Base-by-base conservation (phyloP, 495 filamentous ascomycete genomes). In the Lasiosphaeria ovina region DNA sequence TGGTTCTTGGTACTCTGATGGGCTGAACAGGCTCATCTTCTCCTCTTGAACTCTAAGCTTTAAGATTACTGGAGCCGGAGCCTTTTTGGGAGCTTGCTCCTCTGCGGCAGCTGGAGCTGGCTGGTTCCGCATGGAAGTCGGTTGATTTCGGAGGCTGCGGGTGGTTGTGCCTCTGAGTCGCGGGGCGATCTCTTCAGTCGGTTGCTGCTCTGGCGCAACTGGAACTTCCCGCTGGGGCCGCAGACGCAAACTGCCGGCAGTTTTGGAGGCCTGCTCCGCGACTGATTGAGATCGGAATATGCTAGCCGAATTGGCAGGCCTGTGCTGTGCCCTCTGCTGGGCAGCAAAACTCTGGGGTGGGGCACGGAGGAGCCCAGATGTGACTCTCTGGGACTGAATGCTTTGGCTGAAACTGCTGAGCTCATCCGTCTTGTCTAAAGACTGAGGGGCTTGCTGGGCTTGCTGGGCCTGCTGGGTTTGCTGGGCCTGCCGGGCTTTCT, bases 331-430 rank as follows among this genome's bases (percentile, higher is more conserved):
- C 51, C 84, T 72, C 62, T 86, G 83, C 57, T 86, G 83, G 6
- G 84, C 84, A 10, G 84, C 84, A 66, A 83, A 84, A 58, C 82
- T 84, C 59, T 83, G 82, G 4, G 79, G 74, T 1, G 79, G 74
- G 4, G 76, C 74, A 17, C 78, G 72, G n/a, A 78, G 65, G 32
- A 79, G 64, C 8, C 76, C 72, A 0, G 69, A 47, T 0, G 70
- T 54, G 2, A 54, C 52, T 53, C 55, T 64, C n/a, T 58, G 62
- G 6, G 59, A 36, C 10, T 54, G 42, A 8, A 32, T 67, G 44
- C 55, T 68, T 44, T 70, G 63, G 31, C 35, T 70, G 12, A 67
- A 51, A 35, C 61, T 68, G 48, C 58, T 71, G n/a, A 64, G 44
- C 33, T 72, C 72, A 17, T 66, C 61, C 31, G 62, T 35, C 35